Evolutionary conservation across 1,284 basidiomycete genomes (phyloP).

Genomic region (Vanrija sp.): DNA sequence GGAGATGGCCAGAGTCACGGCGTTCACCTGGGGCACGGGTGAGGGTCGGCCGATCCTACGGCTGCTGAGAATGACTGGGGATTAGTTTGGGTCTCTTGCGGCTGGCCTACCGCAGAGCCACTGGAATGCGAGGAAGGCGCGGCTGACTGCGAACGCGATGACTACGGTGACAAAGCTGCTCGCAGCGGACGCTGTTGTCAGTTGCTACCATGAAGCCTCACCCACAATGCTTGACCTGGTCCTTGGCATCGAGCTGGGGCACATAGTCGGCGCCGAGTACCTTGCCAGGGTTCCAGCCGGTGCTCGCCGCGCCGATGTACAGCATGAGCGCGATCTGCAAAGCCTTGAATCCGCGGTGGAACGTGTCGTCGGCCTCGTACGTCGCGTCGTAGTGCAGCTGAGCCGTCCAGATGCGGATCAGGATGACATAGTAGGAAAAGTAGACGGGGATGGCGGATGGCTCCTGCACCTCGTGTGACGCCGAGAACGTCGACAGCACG

Average conservation of each 20-base stretch:
- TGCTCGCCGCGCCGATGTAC: not conserved
- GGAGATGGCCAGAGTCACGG: not conserved
- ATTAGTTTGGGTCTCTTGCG: not conserved
- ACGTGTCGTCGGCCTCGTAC: conserved; percentile 18
- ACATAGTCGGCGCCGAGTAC: not conserved
- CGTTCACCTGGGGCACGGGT: not conserved
- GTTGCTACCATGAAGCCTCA: not conserved
- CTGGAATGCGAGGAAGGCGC: not conserved
- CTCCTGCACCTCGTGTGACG: not conserved
- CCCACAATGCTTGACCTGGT: not conserved
- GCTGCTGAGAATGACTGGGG: not conserved
- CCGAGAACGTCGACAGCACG: not conserved
- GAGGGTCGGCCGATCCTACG: not conserved
- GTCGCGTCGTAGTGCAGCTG: conserved; percentile 28
- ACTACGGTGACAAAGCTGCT: not conserved
- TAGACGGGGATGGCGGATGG: not conserved
- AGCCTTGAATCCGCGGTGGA: not conserved
- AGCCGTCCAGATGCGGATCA: conserved; percentile 25
- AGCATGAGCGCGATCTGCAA: not conserved
- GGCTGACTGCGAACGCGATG: not conserved
- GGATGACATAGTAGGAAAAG: conserved; percentile 6
- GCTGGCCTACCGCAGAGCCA: not conserved
- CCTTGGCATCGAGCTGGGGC: not conserved
- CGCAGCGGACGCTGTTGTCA: not conserved
- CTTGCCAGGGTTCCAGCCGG: not conserved